Percentiles rank a stretch among this genome's conserved stretches.
Conservation (phyloP, 768 basidiomycete genomes). For the Leccinum subgranulosum region DNA sequence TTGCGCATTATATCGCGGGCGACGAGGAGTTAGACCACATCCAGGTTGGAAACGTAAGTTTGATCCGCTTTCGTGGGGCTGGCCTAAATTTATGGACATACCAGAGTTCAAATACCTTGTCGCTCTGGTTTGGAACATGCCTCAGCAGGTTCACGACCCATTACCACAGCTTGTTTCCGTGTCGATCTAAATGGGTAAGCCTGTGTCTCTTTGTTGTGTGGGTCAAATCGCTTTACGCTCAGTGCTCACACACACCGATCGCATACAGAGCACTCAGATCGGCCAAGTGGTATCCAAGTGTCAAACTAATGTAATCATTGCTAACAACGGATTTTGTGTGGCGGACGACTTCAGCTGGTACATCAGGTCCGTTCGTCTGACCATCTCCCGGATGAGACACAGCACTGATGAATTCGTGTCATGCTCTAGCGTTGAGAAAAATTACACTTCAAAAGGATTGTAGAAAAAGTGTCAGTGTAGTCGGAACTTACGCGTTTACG, state of each 20-base stretch:
- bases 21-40: not conserved
- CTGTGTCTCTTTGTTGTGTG: not conserved
- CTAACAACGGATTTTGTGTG: not conserved
- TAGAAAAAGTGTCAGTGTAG: not conserved
- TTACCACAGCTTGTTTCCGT: not conserved
- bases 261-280: not conserved
- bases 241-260: not conserved
- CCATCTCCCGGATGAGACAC: not conserved
- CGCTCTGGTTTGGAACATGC: not conserved
- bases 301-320: not conserved
- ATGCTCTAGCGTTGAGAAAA: not conserved
- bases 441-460: too few relatives aligned
- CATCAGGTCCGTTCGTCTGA: not conserved
- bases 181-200: not conserved
- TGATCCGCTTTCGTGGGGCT: not conserved
- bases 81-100: not conserved
- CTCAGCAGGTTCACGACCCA: not conserved
- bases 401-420: not conserved
- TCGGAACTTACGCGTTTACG: not conserved
- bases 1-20: not conserved
- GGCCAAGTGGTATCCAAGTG: not conserved
- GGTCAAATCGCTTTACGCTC: not conserved
- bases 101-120: not conserved
- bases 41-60: not conserved
- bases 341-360: not conserved